Evolutionary conservation across 495 filamentous ascomycete genomes (phyloP).

Genomic region (Achaetomiella virescens): DNA sequence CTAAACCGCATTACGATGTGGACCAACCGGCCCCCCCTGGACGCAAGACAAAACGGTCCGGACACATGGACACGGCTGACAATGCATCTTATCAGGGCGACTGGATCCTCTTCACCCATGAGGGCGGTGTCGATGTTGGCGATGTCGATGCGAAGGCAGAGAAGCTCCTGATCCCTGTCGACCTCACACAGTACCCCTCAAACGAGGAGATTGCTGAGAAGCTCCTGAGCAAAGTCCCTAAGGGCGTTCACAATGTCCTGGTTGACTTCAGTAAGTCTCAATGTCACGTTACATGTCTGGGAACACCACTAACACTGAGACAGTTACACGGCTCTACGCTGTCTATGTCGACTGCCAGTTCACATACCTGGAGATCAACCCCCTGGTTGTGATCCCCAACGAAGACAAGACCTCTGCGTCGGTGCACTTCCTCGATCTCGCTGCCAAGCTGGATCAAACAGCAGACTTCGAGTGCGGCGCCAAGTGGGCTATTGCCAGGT

Average conservation of each 20-base stretch:
- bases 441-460: slow-evolving; percentile 97
- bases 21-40: slow-evolving; percentile 15
- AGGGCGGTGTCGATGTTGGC: slow-evolving; percentile 98
- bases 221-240: slow-evolving; percentile 86
- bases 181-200: slow-evolving; percentile 89
- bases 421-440: slow-evolving; percentile 96
- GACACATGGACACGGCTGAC: slow-evolving; percentile 20
- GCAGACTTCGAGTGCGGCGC: slow-evolving; percentile 98
- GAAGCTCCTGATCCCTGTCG: slow-evolving; percentile 96
- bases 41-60: slow-evolving; percentile 20
- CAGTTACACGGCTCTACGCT: slow-evolving; percentile 63
- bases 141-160: slow-evolving; percentile 98
- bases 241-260: slow-evolving; percentile 93
- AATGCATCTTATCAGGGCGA: slow-evolving; percentile 61
- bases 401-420: slow-evolving; percentile 82
- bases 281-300: slow-evolving; percentile 44
- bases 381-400: slow-evolving; percentile 95
- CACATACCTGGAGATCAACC: slow-evolving; percentile 99
- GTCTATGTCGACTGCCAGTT: slow-evolving; percentile 99
- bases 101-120: slow-evolving; percentile 99
- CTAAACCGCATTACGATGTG: slow-evolving; percentile 40
- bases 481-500: slow-evolving; percentile 95
- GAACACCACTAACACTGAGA: slow-evolving; percentile 2
- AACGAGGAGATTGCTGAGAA: slow-evolving; percentile 84
- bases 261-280: slow-evolving; percentile 73